phyloP scores from a whole-genome alignment of 1,284 basidiomycete genomes.

The Sanghuangporus sanghuang region DNA sequence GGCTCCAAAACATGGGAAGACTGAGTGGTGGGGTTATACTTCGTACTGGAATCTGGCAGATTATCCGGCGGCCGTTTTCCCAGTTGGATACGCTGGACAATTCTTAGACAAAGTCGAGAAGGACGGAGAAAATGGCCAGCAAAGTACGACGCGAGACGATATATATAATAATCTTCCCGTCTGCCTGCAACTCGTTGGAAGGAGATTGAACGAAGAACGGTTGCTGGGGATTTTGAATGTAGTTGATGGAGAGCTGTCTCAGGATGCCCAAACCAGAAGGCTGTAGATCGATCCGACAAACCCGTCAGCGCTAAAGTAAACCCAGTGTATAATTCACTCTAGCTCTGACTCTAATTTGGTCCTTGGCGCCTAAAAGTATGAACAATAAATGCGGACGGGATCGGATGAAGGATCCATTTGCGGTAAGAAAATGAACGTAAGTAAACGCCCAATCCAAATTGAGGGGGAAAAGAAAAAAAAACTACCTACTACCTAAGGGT shows the following conservation, averaged over 20 bases:
- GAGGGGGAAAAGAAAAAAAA: neutral
- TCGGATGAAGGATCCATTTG: neutral
- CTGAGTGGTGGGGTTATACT: conserved; percentile 48
- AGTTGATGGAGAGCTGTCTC: conserved; percentile 29
- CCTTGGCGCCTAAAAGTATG: neutral
- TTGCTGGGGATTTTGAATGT: conserved; percentile 39
- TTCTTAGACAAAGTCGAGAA: neutral
- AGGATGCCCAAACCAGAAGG: neutral
- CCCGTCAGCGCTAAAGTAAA: neutral
- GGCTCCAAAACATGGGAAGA: conserved; percentile 45
- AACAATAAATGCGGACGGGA: neutral
- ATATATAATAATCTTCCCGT: conserved; percentile 42
- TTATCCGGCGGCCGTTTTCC: conserved; percentile 49
- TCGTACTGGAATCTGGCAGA: conserved; percentile 56
- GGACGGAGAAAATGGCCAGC: neutral
- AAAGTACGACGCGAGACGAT: neutral
- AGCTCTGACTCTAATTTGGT: neutral
- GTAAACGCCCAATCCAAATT: neutral
- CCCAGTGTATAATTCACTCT: neutral
- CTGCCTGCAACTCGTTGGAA: conserved; percentile 42
- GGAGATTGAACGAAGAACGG: conserved; percentile 45
- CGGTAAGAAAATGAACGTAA: neutral
- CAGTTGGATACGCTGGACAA: conserved; percentile 29
- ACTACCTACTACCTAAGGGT: neutral
- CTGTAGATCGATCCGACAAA: neutral